These are phyloP conservation scores for Cladosporium velox DNA, from an alignment of 2,329 filamentous ascomycete genomes.

Conservation along the genomic window DNA sequence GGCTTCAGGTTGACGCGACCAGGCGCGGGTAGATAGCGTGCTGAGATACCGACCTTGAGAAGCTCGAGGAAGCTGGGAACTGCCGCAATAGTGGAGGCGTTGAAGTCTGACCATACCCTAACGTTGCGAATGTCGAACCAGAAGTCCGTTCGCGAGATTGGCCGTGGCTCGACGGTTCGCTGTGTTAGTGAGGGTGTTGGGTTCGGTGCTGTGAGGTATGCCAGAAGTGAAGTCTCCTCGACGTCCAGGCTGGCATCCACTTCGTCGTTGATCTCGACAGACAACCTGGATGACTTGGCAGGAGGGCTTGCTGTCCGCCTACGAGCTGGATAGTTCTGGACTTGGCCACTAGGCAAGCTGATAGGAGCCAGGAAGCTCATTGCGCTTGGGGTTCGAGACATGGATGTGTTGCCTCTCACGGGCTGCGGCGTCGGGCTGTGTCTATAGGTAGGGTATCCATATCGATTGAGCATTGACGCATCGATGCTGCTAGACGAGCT, in stretches of 20 bases:
- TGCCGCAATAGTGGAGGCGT: constrained; percentile 66
- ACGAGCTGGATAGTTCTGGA: constrained; percentile 35
- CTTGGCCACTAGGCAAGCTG: constrained; percentile 32
- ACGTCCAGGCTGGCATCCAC: constrained; percentile 38
- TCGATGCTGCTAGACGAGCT: constrained; percentile 38
- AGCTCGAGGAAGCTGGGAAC: constrained; percentile 73
- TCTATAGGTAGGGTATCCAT: constrained; percentile 78
- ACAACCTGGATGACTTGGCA: constrained; percentile 47
- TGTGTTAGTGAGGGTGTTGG: constrained; percentile 81
- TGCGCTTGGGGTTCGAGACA: constrained; percentile 38
- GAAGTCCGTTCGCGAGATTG: constrained; percentile 75
- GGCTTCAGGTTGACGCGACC: constrained; percentile 56
- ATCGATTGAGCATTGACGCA: constrained; percentile 51
- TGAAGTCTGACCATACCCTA: constrained; percentile 80
- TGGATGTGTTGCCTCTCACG: constrained; percentile 28
- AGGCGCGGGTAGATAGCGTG: constrained; percentile 62
- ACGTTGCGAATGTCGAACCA: constrained; percentile 96
- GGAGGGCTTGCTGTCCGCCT: constrained; percentile 38
- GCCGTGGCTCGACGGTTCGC: constrained; percentile 68
- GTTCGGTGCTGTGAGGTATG: constrained; percentile 77
- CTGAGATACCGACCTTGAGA: constrained; percentile 63
- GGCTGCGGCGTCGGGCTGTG: constrained; percentile 42
- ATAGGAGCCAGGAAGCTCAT: constrained; percentile 41
- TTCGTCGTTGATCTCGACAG: constrained; percentile 39
- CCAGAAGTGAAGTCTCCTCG: constrained; percentile 68